Base-by-base conservation (phyloP, 257 asterid genomes). In the Cynanchum wilfordii region DNA sequence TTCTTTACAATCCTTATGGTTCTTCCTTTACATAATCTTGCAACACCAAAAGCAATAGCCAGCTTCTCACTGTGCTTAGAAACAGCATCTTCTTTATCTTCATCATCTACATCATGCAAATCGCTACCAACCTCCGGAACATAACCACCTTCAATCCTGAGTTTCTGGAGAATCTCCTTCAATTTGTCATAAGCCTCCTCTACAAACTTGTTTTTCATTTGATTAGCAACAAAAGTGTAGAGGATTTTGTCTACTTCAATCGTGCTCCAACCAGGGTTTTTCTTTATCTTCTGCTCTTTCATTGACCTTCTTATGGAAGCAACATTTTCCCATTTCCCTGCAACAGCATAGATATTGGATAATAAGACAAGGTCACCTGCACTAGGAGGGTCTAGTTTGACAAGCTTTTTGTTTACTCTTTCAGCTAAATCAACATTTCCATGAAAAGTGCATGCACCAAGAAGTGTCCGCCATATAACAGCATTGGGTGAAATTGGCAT, bases 391-490 rank as follows among this genome's bases (percentile, higher is more conserved):
- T 91, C 98, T 58, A 87, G 49, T 82, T 86, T 88, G 15, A 81
- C 82, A 62, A 93, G 96, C 69, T 70, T 83, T 57, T 77, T 67
- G 68, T 83, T 89, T n/a, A 85, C 96, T 36, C 62, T 58, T 86
- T 88, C 90, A 0, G 97, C 97, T 68, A 91, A 78, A 50, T 82
- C 82, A 66, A 91, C 81, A 63, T 93, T 78, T 30, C 96, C 95
- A 47, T 79, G 77, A 77, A 88, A 88, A 83, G 88, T 85, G 77
- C 96, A 94, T 27, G 98, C 96, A 3, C 98, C 98, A 12, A 94
- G 95, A 70, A 94, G 90, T 27, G 95, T 94, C 74, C 97, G 79
- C 97, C 98, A 94, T 33, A 94, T 85, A 59, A 94, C 57, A 70
- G 86, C 87, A 45, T 83, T 89, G 20, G 98, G 90, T 47, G 87